These are phyloP conservation scores for Polygonum aviculare DNA, from an alignment of 148 eudicot species.

Conservation along the genomic window DNA sequence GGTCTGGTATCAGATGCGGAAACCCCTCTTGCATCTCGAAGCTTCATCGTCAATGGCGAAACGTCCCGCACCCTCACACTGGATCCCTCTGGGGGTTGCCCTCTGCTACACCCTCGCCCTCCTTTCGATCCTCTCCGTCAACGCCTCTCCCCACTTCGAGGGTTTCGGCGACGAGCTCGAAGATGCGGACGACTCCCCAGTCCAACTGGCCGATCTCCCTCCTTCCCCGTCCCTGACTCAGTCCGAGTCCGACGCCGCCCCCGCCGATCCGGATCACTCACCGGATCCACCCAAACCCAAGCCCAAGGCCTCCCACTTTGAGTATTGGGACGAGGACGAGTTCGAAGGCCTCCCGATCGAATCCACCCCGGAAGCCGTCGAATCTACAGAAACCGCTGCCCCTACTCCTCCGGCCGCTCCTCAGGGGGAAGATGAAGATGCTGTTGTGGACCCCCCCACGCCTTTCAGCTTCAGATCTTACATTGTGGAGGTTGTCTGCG, in stretches of 20 bases:
- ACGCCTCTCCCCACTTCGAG: constrained; percentile 30
- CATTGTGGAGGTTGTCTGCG: constrained; percentile 49
- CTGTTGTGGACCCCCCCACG: neutral
- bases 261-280: constrained; percentile 21
- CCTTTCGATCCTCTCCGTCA: constrained; percentile 30
- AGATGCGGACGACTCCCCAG: constrained; percentile 28
- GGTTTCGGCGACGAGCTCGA: constrained; percentile 36
- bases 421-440: neutral
- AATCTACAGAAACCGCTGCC: constrained; percentile 17
- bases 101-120: constrained; percentile 29
- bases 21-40: neutral
- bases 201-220: constrained; percentile 31
- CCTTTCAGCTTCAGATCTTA: constrained; percentile 17
- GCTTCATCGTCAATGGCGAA: constrained; percentile 29
- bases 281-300: constrained; percentile 16
- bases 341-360: constrained; percentile 82
- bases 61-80: constrained; percentile 22
- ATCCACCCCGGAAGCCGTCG: constrained; percentile 10
- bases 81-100: constrained; percentile 15
- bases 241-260: constrained; percentile 31
- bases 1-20: neutral
- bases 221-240: constrained; percentile 37
- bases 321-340: constrained; percentile 96
- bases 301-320: constrained; percentile 26
- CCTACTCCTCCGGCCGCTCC: constrained; percentile 9